These are phyloP conservation scores for Lathyrus aphaca DNA, from an alignment of 306 rosid genomes.

Conservation along the genomic window DNA sequence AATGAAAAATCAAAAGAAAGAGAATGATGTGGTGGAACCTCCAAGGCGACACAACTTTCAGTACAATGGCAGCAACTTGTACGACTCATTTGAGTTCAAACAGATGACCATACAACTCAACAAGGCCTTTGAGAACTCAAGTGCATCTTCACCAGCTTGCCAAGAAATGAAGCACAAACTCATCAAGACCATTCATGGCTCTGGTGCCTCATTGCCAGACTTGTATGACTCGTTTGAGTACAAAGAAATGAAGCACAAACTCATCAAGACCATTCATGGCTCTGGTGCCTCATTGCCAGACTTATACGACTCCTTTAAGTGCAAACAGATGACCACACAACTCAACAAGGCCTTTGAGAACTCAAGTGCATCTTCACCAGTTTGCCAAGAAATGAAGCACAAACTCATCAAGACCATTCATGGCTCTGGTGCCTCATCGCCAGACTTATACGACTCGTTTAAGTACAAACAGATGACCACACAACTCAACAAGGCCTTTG, in stretches of 20 bases:
- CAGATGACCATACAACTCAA: slow-evolving; percentile 50
- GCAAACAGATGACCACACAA: slow-evolving; percentile 53
- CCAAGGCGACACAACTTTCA: slow-evolving; percentile 37
- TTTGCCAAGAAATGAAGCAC: background rate
- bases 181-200: slow-evolving; percentile 48
- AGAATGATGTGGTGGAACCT: slow-evolving; percentile 35
- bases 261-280: too few relatives aligned
- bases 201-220: slow-evolving; percentile 41
- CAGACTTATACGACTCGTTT: background rate
- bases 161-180: slow-evolving; percentile 48
- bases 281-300: background rate
- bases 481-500: slow-evolving; percentile 62
- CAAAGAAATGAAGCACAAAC: too few relatives aligned
- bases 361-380: slow-evolving; percentile 32
- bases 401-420: slow-evolving; percentile 46
- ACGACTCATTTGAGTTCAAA: too few relatives aligned
- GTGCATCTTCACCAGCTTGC: slow-evolving; percentile 41
- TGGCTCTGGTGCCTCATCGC: slow-evolving; percentile 47
- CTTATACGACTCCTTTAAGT: slow-evolving; percentile 48
- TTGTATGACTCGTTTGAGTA: too few relatives aligned
- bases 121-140: slow-evolving; percentile 55
- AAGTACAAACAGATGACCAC: slow-evolving; percentile 35
- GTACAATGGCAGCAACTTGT: slow-evolving; percentile 56
- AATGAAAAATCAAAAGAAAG: slow-evolving; percentile 44
- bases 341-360: slow-evolving; percentile 58